Evolutionary conservation across 495 filamentous ascomycete genomes (phyloP).

Genomic region (Talaromyces proteolyticus): DNA sequence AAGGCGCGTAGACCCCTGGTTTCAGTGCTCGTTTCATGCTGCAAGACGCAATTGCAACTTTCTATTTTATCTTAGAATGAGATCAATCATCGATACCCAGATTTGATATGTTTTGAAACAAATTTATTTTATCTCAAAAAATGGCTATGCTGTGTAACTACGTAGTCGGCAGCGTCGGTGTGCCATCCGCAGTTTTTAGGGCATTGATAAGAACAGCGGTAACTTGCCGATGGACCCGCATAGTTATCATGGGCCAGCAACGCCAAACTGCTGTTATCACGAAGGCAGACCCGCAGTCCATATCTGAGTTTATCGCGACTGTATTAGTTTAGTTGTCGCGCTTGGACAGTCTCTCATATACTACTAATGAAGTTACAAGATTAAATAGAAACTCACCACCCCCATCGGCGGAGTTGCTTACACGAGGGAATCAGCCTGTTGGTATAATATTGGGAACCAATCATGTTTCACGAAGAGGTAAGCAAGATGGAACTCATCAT

Average conservation of each 20-base stretch:
- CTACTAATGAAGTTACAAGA: background rate
- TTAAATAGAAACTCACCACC: background rate
- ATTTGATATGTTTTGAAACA: no score
- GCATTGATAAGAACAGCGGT: slow-evolving; percentile 7
- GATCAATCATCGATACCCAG: background rate
- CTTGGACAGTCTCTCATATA: background rate
- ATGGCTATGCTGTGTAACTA: no score
- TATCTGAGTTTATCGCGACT: background rate
- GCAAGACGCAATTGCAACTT: background rate
- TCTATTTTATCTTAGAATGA: background rate
- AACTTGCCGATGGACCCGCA: slow-evolving; percentile 10
- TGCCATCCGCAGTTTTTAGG: background rate
- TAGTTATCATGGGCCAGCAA: slow-evolving; percentile 7
- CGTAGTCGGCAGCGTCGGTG: background rate
- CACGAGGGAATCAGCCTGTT: background rate
- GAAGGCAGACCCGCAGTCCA: slow-evolving; percentile 1
- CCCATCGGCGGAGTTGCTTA: background rate
- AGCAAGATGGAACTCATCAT: background rate
- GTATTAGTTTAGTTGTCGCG: background rate
- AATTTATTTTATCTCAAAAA: no score
- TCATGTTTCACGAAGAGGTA: slow-evolving; percentile 1
- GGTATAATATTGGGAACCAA: background rate
- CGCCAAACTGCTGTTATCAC: background rate
- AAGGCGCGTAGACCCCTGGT: slow-evolving; percentile 15
- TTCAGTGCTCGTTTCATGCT: slow-evolving; percentile 7